Conservation (phyloP, 2,329 filamentous ascomycete genomes). For the Aspergillus brunneoviolaceus region DNA sequence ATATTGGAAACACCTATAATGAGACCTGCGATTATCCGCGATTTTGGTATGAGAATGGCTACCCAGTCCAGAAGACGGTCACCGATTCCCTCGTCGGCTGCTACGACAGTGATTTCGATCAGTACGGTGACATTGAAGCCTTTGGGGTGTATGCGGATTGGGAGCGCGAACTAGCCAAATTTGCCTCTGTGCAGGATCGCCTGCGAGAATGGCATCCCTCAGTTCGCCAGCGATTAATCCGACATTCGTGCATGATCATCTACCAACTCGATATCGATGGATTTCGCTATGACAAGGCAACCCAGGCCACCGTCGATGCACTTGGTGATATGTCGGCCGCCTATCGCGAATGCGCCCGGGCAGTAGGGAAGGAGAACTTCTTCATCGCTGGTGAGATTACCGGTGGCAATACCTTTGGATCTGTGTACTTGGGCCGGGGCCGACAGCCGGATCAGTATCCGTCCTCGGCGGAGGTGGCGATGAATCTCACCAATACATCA, state of each 20-base stretch:
- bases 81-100: conserved; percentile 52
- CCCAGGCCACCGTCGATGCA: conserved; percentile 61
- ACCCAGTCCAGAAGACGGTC: conserved; percentile 48
- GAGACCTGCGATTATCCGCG: conserved; percentile 56
- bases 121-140: conserved; percentile 63
- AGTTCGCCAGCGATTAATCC: conserved; percentile 57
- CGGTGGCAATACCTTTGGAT: conserved; percentile 58
- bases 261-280: conserved; percentile 62
- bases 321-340: conserved; percentile 57
- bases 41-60: conserved; percentile 61
- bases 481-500: conserved; percentile 47
- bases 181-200: conserved; percentile 65
- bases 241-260: conserved; percentile 63
- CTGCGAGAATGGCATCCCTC: conserved; percentile 63
- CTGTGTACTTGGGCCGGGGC: conserved; percentile 61
- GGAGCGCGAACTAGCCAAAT: conserved; percentile 63
- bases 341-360: conserved; percentile 56
- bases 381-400: conserved; percentile 64
- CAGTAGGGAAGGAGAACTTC: conserved; percentile 61
- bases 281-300: conserved; percentile 65
- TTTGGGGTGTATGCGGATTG: conserved; percentile 63
- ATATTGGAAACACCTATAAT: conserved; percentile 53
- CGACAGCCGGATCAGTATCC: conserved; percentile 54
- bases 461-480: conserved; percentile 46
- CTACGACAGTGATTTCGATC: conserved; percentile 63